Conservation (phyloP, 176 grass and related monocot genomes). For the Oryza meridionalis region DNA sequence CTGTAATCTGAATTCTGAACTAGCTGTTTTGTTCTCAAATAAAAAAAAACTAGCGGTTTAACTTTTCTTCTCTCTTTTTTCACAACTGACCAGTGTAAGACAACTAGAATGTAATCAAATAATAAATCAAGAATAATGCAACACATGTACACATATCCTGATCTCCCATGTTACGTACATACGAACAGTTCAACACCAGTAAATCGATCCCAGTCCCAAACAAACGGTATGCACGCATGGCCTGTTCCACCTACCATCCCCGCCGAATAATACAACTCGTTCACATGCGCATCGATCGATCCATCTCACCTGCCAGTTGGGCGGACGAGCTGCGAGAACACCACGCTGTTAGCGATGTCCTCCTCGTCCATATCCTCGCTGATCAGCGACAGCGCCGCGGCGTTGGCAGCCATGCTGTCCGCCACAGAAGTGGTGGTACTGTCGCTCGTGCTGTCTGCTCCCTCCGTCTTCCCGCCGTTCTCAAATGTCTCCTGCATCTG, state of each 20-base stretch:
- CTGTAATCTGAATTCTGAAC: background rate
- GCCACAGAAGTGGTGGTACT: background rate
- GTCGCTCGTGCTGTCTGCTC: background rate
- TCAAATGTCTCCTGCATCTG: conserved; percentile 60
- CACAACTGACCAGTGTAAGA: background rate
- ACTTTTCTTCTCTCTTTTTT: background rate
- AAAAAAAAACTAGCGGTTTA: background rate
- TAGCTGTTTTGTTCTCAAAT: background rate
- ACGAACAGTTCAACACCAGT: conserved; percentile 11
- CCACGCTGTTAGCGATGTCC: conserved; percentile 52
- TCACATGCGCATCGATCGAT: background rate
- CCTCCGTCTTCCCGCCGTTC: conserved; percentile 38
- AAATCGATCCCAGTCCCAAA: background rate
- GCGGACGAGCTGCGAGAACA: conserved; percentile 50
- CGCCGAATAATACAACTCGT: background rate
- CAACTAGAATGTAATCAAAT: conserved; percentile 8
- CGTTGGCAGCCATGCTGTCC: conserved; percentile 45
- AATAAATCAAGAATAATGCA: conserved; percentile 18
- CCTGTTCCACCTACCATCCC: background rate
- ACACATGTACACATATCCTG: conserved; percentile 28
- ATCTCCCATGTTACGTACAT: conserved; percentile 8
- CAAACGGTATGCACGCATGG: background rate
- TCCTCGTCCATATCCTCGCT: conserved; percentile 61
- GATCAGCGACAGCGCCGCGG: conserved; percentile 34
- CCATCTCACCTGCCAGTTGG: conserved; percentile 46